Conservation (phyloP, 2,329 filamentous ascomycete genomes). For the Westerdykella sp. region DNA sequence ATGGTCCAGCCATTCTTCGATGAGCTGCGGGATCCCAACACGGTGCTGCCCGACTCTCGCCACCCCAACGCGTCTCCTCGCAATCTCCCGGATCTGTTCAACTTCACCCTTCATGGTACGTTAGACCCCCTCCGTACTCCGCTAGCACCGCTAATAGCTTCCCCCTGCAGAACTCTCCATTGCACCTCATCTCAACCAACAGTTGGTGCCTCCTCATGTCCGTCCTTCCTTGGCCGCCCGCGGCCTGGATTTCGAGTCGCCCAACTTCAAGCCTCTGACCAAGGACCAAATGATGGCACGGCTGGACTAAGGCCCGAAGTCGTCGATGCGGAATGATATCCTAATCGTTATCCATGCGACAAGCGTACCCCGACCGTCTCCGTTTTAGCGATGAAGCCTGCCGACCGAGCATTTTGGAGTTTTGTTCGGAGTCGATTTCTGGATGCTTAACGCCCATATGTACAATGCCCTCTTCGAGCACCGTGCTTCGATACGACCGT, state of each 20-base stretch:
- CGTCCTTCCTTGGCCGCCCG: conserved; percentile 65
- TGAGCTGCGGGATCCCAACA: conserved; percentile 85
- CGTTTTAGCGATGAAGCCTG: conserved; percentile 25
- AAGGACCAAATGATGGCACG: conserved; percentile 98
- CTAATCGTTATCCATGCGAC: conserved; percentile 32
- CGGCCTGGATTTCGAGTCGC: conserved; percentile 77
- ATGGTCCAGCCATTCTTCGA: conserved; percentile 99
- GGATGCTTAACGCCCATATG: conserved; percentile 28
- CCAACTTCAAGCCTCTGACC: conserved; percentile 77
- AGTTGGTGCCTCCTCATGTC: conserved; percentile 80
- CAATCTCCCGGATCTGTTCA: conserved; percentile 82
- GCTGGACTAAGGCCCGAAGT: conserved; percentile 60
- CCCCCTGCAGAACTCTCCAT: conserved; percentile 89
- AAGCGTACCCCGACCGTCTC: conserved; percentile 28
- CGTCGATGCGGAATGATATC: conserved; percentile 38
- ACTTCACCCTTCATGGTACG: conserved; percentile 91
- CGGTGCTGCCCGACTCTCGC: conserved; percentile 87
- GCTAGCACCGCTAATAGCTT: conserved; percentile 8
- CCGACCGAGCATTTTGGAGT: conserved; percentile 28
- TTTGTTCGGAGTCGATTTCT: conserved; percentile 32
- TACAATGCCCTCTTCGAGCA: conserved; percentile 25
- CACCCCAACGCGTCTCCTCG: conserved; percentile 73
- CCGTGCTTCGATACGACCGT: conserved; percentile 34
- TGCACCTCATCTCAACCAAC: conserved; percentile 75
- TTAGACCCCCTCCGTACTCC: conserved; percentile 8